phyloP scores from a whole-genome alignment of 352 stramenopile species.

The Phytophthora tentaculata region DNA sequence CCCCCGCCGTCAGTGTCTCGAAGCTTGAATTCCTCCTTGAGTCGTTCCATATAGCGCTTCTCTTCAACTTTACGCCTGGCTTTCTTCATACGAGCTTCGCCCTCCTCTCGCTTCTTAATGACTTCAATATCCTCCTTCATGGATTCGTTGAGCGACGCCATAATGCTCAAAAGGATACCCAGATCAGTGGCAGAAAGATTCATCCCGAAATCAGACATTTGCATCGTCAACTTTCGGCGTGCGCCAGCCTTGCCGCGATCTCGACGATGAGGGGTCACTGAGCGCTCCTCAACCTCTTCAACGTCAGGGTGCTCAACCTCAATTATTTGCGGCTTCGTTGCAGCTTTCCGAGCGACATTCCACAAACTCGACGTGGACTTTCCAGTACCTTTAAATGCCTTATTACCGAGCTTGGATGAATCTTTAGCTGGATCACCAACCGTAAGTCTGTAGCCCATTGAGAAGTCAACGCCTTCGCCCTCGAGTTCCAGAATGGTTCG shows the following conservation, averaged over 20 bases:
- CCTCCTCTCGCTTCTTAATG: constrained; percentile 55
- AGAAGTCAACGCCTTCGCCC: constrained; percentile 85
- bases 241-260: constrained; percentile 64
- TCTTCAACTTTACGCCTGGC: constrained; percentile 65
- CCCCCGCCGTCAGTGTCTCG: constrained; percentile 80
- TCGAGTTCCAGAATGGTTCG: constrained; percentile 87
- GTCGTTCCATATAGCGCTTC: constrained; percentile 68
- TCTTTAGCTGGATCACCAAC: constrained; percentile 48
- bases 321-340: constrained; percentile 62
- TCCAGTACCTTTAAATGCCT: constrained; percentile 7
- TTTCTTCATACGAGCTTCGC: constrained; percentile 52
- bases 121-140: constrained; percentile 77
- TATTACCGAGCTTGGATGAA: constrained; percentile 24
- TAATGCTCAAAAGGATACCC: constrained; percentile 81
- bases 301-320: constrained; percentile 66
- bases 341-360: constrained; percentile 58
- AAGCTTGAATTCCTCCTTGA: constrained; percentile 78
- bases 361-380: constrained; percentile 60
- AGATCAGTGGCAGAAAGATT: constrained; percentile 85
- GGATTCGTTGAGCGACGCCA: constrained; percentile 64
- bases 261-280: constrained; percentile 26
- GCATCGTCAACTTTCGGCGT: constrained; percentile 69
- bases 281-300: constrained; percentile 40
- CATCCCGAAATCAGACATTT: constrained; percentile 87
- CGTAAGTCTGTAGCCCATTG: constrained; percentile 73